phyloP scores from a whole-genome alignment of 768 basidiomycete genomes.

The Boletus rubroflammeus region DNA sequence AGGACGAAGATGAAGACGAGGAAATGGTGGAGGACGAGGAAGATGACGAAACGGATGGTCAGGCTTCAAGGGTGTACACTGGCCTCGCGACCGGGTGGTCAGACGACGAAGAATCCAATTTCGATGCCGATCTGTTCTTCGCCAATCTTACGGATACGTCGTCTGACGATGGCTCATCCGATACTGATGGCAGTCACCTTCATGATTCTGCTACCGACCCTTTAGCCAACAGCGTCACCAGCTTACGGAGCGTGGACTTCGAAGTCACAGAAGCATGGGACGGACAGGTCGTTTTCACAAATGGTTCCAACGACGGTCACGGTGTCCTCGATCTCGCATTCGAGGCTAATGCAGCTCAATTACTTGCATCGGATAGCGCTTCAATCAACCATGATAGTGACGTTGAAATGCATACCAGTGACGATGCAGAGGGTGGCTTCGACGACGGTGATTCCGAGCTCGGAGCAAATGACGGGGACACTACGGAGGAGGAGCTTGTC shows the following conservation, averaged over 20 bases:
- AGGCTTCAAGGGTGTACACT: constrained; percentile 42
- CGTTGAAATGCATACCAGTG: constrained; percentile 42
- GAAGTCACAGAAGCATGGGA: constrained; percentile 73
- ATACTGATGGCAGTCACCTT: constrained; percentile 46
- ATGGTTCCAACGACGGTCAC: constrained; percentile 48
- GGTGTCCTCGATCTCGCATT: constrained; percentile 66
- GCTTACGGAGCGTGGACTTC: constrained; percentile 41
- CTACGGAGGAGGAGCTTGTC: constrained; percentile 83
- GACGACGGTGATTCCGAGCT: constrained; percentile 47
- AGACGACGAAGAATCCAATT: constrained; percentile 70
- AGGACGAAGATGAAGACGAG: constrained; percentile 51
- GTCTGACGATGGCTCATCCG: constrained; percentile 33
- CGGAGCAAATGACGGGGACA: constrained; percentile 63
- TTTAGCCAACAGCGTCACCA: constrained; percentile 28
- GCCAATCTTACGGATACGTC: constrained; percentile 66
- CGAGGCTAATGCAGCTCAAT: constrained; percentile 55
- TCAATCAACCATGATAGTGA: constrained; percentile 53
- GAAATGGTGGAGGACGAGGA: constrained; percentile 39
- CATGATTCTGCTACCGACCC: constrained; percentile 31
- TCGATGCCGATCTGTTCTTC: constrained; percentile 84
- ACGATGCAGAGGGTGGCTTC: constrained; percentile 25
- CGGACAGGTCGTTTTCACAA: constrained; percentile 71
- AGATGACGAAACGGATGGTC: constrained; percentile 47
- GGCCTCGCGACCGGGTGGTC: constrained; percentile 77
- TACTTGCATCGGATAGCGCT: constrained; percentile 46